These are phyloP conservation scores for Viola pubescens DNA, from an alignment of 441 rosid genomes.

Conservation along the genomic window DNA sequence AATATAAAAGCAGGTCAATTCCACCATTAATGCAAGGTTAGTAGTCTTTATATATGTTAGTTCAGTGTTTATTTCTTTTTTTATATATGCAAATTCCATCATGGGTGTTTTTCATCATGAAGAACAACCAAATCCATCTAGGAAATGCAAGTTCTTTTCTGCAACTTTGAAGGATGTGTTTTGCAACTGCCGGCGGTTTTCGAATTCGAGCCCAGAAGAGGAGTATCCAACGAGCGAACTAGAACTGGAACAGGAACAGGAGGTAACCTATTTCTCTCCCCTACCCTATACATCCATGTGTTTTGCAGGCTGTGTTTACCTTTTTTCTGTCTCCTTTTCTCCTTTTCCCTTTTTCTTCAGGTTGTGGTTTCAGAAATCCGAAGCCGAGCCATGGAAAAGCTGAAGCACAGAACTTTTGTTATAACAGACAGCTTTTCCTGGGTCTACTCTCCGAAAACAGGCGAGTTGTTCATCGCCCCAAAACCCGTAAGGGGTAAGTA, in stretches of 20 bases:
- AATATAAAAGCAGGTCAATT: slow-evolving; percentile 22
- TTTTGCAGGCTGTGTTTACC: neutral
- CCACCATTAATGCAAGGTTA: slow-evolving; percentile 17
- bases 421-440: slow-evolving; percentile 39
- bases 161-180: slow-evolving; percentile 55
- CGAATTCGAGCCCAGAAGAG: slow-evolving; percentile 33
- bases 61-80: slow-evolving; percentile 13
- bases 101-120: slow-evolving; percentile 54
- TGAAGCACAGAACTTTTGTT: slow-evolving; percentile 40
- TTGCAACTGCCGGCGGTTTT: slow-evolving; percentile 43
- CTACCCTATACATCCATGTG: neutral
- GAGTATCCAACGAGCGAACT: slow-evolving; percentile 21
- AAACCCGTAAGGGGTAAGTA: slow-evolving; percentile 10
- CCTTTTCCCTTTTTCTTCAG: slow-evolving; percentile 27
- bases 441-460: slow-evolving; percentile 36
- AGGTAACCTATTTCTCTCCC: slow-evolving; percentile 30
- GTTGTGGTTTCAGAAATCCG: slow-evolving; percentile 55
- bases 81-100: neutral
- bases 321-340: neutral
- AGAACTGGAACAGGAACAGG: slow-evolving; percentile 48
- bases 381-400: slow-evolving; percentile 59
- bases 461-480: slow-evolving; percentile 26
- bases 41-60: slow-evolving; percentile 12
- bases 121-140: slow-evolving; percentile 36
- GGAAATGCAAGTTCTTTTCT: slow-evolving; percentile 43